phyloP scores from a whole-genome alignment of 805 yeast species.

The Ogataea glucozyma region DNA sequence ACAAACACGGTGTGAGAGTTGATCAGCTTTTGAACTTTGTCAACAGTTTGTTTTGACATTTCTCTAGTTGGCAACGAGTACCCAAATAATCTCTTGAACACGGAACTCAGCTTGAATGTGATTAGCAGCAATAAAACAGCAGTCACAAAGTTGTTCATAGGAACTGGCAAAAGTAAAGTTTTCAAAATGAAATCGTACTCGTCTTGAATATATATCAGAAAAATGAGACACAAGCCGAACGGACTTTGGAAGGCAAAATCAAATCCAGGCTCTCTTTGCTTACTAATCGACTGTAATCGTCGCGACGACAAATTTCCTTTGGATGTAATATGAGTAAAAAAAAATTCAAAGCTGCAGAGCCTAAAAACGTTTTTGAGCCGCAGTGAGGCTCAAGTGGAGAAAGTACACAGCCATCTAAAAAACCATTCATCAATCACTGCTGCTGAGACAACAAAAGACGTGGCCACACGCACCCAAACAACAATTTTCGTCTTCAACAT shows the following conservation, averaged over 20 bases:
- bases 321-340: too few species aligned
- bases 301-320: too few species aligned
- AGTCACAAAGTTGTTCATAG: slow-evolving; percentile 1
- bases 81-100: slow-evolving; percentile 30
- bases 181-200: too few species aligned
- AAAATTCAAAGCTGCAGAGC: neutral
- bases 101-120: slow-evolving; percentile 32
- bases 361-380: neutral
- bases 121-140: slow-evolving; percentile 7
- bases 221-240: too few species aligned
- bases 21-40: slow-evolving; percentile 65
- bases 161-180: neutral
- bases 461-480: too few species aligned
- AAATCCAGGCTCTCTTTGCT: neutral
- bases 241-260: too few species aligned
- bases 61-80: slow-evolving; percentile 37
- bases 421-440: too few species aligned
- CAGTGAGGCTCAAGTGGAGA: too few species aligned
- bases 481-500: too few species aligned
- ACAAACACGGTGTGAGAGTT: slow-evolving; percentile 67
- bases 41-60: slow-evolving; percentile 59
- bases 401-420: too few species aligned
- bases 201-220: neutral
- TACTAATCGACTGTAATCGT: neutral
- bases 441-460: too few species aligned